Evolutionary conservation across 306 rosid species (phyloP).

Genomic region (Senna tora): DNA sequence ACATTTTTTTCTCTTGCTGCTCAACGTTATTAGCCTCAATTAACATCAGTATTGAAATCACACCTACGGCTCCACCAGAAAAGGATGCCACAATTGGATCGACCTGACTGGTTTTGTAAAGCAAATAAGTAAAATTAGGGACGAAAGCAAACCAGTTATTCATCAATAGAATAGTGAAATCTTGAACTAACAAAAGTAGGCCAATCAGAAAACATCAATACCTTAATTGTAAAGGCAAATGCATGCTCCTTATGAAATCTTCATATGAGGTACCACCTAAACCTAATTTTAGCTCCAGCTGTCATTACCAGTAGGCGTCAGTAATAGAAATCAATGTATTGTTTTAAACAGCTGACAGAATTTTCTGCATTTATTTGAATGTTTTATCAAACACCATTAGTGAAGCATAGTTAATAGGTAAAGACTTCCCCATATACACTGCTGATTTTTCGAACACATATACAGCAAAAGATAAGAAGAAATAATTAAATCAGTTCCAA

Average conservation of each 20-base stretch:
- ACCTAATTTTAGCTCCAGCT: slow-evolving; percentile 95
- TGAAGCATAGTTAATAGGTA: background rate
- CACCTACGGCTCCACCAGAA: slow-evolving; percentile 97
- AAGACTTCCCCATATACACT: background rate
- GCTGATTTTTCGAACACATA: slow-evolving; percentile 1
- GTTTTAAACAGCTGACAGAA: background rate
- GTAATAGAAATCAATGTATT: slow-evolving; percentile 30
- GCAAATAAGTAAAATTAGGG: slow-evolving; percentile 36
- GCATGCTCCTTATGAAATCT: slow-evolving; percentile 92
- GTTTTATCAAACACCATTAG: background rate
- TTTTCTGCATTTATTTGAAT: background rate
- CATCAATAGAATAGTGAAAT: slow-evolving; percentile 23
- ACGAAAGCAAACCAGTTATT: slow-evolving; percentile 28
- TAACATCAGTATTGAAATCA: slow-evolving; percentile 89
- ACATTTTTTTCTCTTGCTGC: slow-evolving; percentile 90
- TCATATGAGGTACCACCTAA: slow-evolving; percentile 90
- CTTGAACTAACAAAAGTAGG: slow-evolving; percentile 7
- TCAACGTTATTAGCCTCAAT: slow-evolving; percentile 91
- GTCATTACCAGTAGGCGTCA: slow-evolving; percentile 38
- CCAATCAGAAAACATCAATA: slow-evolving; percentile 29
- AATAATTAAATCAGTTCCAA: slow-evolving; percentile 5
- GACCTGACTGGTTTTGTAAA: slow-evolving; percentile 73
- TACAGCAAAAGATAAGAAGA: background rate
- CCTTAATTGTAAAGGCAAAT: slow-evolving; percentile 92
- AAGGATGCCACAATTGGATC: slow-evolving; percentile 98